Evolutionary conservation across 2,329 filamentous ascomycete species (phyloP).

Genomic region (Dissoconium aciculare): DNA sequence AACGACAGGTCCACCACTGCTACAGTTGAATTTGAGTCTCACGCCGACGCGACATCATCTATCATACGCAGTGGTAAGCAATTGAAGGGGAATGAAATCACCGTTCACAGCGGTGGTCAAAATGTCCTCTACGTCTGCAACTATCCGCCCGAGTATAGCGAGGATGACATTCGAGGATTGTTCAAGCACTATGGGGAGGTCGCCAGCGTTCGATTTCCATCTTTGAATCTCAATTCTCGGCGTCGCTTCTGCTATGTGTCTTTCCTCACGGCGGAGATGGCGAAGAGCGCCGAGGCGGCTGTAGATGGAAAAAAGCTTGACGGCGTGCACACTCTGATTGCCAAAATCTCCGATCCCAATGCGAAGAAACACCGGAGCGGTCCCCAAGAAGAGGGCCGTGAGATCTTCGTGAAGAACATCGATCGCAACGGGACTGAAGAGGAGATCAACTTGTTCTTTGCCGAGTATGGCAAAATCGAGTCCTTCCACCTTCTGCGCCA

Average conservation of each 20-base stretch:
- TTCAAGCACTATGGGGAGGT: conserved; percentile 67
- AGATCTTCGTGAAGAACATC: conserved; percentile 75
- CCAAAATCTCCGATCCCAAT: conserved; percentile 70
- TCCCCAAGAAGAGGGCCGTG: conserved; percentile 70
- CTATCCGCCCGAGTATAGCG: conserved; percentile 64
- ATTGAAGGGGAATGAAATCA: conserved; percentile 57
- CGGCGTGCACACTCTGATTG: conserved; percentile 52
- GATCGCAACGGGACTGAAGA: conserved; percentile 57
- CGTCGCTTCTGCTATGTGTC: conserved; percentile 93
- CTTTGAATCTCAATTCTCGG: conserved; percentile 72
- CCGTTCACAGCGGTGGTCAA: conserved; percentile 58
- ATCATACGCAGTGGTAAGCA: conserved; percentile 68
- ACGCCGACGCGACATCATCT: conserved; percentile 69
- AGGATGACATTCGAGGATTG: conserved; percentile 50
- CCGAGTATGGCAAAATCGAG: conserved; percentile 60
- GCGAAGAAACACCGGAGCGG: conserved; percentile 66
- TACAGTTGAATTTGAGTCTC: conserved; percentile 68
- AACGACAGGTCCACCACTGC: conserved; percentile 46
- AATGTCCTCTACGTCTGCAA: conserved; percentile 84
- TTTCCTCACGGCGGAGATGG: conserved; percentile 56
- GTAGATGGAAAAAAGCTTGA: conserved; percentile 59
- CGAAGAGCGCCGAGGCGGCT: conserved; percentile 50
- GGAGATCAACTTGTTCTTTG: conserved; percentile 57
- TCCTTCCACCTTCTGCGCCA: conserved; percentile 56
- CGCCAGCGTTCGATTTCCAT: conserved; percentile 75